Percentiles rank a stretch among this genome's conserved stretches.
Conservation (phyloP, 495 filamentous ascomycete species). For the Annulohypoxylon nitens region DNA sequence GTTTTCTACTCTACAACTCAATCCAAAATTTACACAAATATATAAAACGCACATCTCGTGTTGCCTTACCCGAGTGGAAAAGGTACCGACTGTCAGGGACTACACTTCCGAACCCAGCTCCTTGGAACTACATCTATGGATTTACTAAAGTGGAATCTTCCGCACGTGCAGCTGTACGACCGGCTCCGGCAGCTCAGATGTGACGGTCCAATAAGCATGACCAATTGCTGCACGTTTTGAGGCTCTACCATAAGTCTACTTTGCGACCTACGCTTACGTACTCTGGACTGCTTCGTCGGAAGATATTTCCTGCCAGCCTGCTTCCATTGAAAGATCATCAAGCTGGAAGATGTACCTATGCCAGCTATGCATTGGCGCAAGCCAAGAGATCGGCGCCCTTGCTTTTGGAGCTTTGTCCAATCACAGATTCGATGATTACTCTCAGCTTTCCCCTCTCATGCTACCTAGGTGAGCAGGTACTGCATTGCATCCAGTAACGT, state of each 20-base stretch:
- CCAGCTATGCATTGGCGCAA: conserved; percentile 12
- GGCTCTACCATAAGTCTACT: conserved; percentile 29
- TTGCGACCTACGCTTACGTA: not conserved
- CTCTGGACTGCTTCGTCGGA: conserved; percentile 10
- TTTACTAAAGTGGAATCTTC: conserved; percentile 14
- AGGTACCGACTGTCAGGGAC: not conserved
- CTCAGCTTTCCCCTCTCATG: conserved; percentile 20
- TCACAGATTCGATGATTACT: conserved; percentile 37
- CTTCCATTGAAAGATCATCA: not conserved
- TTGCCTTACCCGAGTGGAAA: not conserved
- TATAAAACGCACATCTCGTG: not conserved
- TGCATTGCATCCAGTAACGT: conserved; percentile 18
- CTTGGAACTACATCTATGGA: not conserved
- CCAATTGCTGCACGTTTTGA: conserved; percentile 37
- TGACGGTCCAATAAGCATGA: conserved; percentile 36
- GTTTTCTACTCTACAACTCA: not conserved
- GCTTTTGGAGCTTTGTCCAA: conserved; percentile 34
- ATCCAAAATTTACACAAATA: not conserved
- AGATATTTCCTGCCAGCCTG: conserved; percentile 2
- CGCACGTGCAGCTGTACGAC: conserved; percentile 15
- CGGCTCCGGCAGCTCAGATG: conserved; percentile 2
- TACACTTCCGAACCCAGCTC: conserved; percentile 13
- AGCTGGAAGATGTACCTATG: conserved; percentile 1
- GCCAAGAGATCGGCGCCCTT: conserved; percentile 9
- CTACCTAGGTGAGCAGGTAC: not conserved